These are phyloP conservation scores for Soucietia sequanensis DNA, from an alignment of 805 yeast species.

Conservation along the genomic window DNA sequence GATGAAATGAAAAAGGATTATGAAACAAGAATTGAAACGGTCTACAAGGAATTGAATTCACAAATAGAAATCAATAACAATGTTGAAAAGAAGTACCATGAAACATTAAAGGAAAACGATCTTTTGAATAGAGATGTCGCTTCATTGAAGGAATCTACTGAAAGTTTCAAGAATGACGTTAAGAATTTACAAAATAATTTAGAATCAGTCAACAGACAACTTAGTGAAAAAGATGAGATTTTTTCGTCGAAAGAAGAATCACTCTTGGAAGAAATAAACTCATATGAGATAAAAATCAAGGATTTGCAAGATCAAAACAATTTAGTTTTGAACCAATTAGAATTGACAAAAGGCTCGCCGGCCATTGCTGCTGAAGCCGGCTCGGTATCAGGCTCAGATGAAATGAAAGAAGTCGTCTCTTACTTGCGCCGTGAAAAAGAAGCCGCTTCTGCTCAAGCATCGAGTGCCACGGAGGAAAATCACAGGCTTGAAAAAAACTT, in stretches of 20 bases:
- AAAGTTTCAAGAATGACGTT: conserved; percentile 12
- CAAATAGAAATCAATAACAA: conserved; percentile 49
- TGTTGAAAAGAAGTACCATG: conserved; percentile 54
- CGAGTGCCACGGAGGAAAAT: conserved; percentile 47
- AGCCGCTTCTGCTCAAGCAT: conserved; percentile 53
- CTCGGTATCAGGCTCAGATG: conserved; percentile 11
- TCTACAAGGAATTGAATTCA: conserved; percentile 29
- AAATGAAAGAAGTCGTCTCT: conserved; percentile 49
- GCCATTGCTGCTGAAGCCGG: conserved; percentile 11
- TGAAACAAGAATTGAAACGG: conserved; percentile 25
- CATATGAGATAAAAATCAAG: conserved; percentile 43
- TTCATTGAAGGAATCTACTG: conserved; percentile 15
- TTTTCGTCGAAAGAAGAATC: conserved; percentile 20
- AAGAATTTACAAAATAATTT: conserved; percentile 10
- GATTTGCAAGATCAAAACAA: conserved; percentile 69
- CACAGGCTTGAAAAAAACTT: conserved; percentile 52
- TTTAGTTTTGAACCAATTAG: conserved; percentile 67
- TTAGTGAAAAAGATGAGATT: conserved; percentile 16
- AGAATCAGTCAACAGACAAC: conserved; percentile 6
- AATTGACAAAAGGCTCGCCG: conserved; percentile 22
- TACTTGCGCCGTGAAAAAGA: conserved; percentile 77
- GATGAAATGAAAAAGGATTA: conserved; percentile 32
- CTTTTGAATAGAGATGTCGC: conserved; percentile 39
- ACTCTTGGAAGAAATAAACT: conserved; percentile 36
- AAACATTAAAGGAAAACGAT: conserved; percentile 55